These are phyloP conservation scores for Corynascus novoguineensis DNA, from an alignment of 495 filamentous ascomycete species.

Conservation along the genomic window DNA sequence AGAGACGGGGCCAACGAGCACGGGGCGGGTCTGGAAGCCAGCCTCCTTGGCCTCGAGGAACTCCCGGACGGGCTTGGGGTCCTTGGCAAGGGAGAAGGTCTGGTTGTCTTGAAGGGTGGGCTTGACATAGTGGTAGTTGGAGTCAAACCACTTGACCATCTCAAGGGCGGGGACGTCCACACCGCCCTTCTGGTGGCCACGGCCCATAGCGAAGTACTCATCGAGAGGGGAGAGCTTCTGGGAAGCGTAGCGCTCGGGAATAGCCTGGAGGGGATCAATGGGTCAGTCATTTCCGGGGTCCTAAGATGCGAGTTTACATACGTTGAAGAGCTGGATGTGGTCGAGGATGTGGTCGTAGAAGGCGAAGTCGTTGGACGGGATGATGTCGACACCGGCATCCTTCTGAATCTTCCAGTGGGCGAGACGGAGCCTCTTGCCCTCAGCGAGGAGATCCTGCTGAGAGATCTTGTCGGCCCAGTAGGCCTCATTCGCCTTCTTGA, in stretches of 20 bases:
- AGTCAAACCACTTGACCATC: conserved; percentile 99
- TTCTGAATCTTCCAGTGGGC: conserved; percentile 99
- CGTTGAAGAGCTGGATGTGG: conserved; percentile 98
- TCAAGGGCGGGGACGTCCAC: conserved; percentile 92
- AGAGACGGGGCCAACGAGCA: conserved; percentile 90
- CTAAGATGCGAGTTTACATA: conserved; percentile 42
- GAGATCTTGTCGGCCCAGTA: conserved; percentile 95
- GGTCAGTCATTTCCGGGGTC: background rate
- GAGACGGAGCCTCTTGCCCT: conserved; percentile 92
- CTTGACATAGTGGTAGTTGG: conserved; percentile 99
- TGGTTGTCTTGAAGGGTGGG: conserved; percentile 94
- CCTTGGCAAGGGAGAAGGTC: conserved; percentile 76
- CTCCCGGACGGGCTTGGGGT: conserved; percentile 90
- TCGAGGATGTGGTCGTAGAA: conserved; percentile 98
- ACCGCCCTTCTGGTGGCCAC: conserved; percentile 88
- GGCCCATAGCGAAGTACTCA: conserved; percentile 98
- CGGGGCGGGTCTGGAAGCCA: conserved; percentile 85
- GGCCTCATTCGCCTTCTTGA: conserved; percentile 99
- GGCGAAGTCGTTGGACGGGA: conserved; percentile 98
- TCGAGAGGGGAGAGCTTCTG: conserved; percentile 80
- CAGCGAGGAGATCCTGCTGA: conserved; percentile 75
- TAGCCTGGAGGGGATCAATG: conserved; percentile 49
- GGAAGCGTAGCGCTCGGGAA: conserved; percentile 84
- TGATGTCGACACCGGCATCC: conserved; percentile 90
- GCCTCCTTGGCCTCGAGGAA: conserved; percentile 97